Evolutionary conservation across 306 rosid genomes (phyloP), one percentile per base, ranked within the genome.

Genomic region (Adenanthera pavonina): DNA sequence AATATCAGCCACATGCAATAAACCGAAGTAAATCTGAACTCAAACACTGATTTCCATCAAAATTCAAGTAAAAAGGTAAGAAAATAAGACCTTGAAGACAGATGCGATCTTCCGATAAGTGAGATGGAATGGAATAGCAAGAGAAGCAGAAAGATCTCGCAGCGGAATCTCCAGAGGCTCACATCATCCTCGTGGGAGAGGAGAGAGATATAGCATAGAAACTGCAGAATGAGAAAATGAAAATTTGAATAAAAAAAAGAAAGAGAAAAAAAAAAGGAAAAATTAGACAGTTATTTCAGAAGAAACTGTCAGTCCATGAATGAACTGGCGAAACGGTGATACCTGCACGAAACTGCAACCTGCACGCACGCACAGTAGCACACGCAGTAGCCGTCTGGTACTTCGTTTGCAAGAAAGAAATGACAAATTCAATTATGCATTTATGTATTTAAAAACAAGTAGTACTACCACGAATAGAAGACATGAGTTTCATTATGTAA

Each of bases 41-140:
- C n/a, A 15, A 69, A 36, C 70, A 33, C 40, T 33, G 77, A 80
- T 82, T 69, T 77, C 52, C 36, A 62, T 38, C 20, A 60, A 73
- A 51, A 65, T 6, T 1, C 30, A 59, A 79, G 71, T 33, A 3
- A 11, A n/a, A 5, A 40, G 3, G 40, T 38, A 10, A 19, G 17
- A 68, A 2, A 8, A 72, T 61, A 46, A 9, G 6, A 84, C 87
- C 86, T 80, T 51, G 57, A 17, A 60, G 60, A 77, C 30, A 73
- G 80, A 68, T 1, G 46, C 41, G 89, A 80, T 66, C 85, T 59
- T 71, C 13, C 44, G 69, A 51, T 16, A 30, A 47, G 17, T 41
- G 52, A 0, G 46, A n/a, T 66, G n/a, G 20, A 51, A 36, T 0
- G 49, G 66, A 81, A 67, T 3, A 30, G 9, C 53, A 19, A 65